Conservation (phyloP, 805 yeast genomes). For the Metschnikowia gelsemii region DNA sequence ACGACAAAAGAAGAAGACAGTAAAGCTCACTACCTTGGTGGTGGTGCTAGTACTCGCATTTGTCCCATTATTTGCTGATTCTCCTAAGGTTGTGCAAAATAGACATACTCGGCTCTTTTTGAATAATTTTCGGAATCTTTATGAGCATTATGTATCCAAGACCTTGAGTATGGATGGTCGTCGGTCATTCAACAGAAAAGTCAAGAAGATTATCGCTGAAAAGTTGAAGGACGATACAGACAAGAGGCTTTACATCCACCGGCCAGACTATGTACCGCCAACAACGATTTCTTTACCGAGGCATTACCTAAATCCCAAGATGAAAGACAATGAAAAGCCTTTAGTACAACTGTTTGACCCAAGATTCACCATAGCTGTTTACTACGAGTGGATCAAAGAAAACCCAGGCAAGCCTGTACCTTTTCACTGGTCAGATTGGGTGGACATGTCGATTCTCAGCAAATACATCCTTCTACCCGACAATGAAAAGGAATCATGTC, state of each 20-base stretch:
- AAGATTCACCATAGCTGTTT: conserved; percentile 24
- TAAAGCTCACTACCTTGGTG: too few relatives aligned
- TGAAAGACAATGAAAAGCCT: conserved; percentile 4
- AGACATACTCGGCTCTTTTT: too few relatives aligned
- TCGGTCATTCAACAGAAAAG: conserved; percentile 1
- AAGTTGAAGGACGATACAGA: conserved; percentile 7
- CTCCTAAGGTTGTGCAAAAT: too few relatives aligned
- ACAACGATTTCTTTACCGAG: conserved; percentile 9
- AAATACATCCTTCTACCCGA: conserved; percentile 14
- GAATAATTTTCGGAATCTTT: too few relatives aligned
- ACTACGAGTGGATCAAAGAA: conserved; percentile 13
- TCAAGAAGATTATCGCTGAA: conserved; percentile 2
- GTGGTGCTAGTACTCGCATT: too few relatives aligned
- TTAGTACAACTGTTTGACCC: conserved; percentile 23
- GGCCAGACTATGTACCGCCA: conserved; percentile 11
- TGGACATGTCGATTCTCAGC: conserved; percentile 14
- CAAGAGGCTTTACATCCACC: conserved; percentile 7
- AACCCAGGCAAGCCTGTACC: conserved; percentile 15
- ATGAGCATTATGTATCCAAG: too few relatives aligned
- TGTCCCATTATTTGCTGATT: too few relatives aligned
- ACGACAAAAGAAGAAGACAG: too few relatives aligned
- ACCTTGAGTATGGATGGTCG: conserved; percentile 2
- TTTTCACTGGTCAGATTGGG: conserved; percentile 25
- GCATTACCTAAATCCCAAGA: background rate
- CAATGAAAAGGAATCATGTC: conserved; percentile 20